Conservation (phyloP, 768 basidiomycete genomes). For the Boletus coccyginus region DNA sequence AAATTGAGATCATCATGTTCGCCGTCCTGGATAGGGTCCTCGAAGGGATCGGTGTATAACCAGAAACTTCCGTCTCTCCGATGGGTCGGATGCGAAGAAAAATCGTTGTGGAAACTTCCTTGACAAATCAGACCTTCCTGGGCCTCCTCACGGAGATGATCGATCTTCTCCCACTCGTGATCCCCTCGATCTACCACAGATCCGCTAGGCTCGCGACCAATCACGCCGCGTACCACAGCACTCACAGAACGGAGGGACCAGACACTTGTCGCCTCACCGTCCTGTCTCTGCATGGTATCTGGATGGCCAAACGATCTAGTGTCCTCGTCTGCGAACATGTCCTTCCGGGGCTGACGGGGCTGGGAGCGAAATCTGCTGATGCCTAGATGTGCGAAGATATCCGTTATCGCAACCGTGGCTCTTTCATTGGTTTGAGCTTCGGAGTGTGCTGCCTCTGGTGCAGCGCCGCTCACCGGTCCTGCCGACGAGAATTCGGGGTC, state of each 20-base stretch:
- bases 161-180: conserved; percentile 21
- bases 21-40: conserved; percentile 27
- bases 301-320: conserved; percentile 43
- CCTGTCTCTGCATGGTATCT: conserved; percentile 33
- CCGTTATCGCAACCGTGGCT: conserved; percentile 4
- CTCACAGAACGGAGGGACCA: conserved; percentile 52
- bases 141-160: conserved; percentile 8
- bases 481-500: conserved; percentile 14
- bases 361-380: conserved; percentile 12
- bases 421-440: conserved; percentile 4
- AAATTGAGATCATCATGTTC: conserved; percentile 15
- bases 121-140: conserved; percentile 23
- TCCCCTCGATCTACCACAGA: conserved; percentile 16
- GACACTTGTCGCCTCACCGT: conserved; percentile 41
- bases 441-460: conserved; percentile 2
- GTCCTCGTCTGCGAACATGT: conserved; percentile 82
- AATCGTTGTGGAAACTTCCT: conserved; percentile 7
- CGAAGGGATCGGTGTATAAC: conserved; percentile 48
- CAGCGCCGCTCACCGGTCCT: conserved; percentile 4
- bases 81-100: conserved; percentile 6
- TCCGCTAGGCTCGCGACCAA: conserved; percentile 29
- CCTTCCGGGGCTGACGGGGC: conserved; percentile 41
- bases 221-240: conserved; percentile 26
- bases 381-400: conserved; percentile 24
- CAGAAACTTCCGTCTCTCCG: conserved; percentile 18